phyloP scores from a whole-genome alignment of 73 alveolate species.

The Paramecium octaurelia region DNA sequence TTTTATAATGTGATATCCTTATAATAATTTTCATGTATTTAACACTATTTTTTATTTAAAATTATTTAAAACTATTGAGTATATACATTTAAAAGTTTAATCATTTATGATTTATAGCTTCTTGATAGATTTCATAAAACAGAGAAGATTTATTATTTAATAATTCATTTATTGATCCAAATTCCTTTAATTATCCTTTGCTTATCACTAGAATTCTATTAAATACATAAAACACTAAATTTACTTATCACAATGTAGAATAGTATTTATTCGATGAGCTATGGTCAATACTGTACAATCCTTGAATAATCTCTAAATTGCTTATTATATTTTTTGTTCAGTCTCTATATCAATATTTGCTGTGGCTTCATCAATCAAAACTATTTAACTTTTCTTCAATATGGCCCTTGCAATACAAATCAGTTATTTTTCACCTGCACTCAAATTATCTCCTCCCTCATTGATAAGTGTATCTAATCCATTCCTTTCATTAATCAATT shows the following conservation, averaged over 20 bases:
- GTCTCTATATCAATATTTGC: conserved; percentile 75
- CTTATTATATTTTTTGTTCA: conserved; percentile 70
- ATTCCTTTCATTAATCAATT: conserved; percentile 71
- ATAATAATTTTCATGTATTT: neutral
- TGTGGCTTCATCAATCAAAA: conserved; percentile 73
- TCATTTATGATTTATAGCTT: conserved; percentile 4
- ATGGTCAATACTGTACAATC: conserved; percentile 80
- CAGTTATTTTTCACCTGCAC: conserved; percentile 94
- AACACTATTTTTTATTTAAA: neutral
- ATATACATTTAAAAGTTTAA: neutral
- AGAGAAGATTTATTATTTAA: neutral
- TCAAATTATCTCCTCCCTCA: conserved; percentile 89
- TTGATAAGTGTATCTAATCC: conserved; percentile 76
- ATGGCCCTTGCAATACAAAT: conserved; percentile 88
- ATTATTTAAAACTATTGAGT: neutral
- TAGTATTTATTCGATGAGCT: conserved; percentile 76
- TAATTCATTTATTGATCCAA: neutral
- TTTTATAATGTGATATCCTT: neutral
- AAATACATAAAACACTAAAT: neutral
- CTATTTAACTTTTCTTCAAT: conserved; percentile 63
- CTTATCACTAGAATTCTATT: conserved; percentile 44
- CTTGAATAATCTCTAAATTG: conserved; percentile 60
- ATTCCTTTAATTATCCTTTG: conserved; percentile 41
- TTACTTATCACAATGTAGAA: conserved; percentile 65
- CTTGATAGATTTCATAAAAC: conserved; percentile 37